Evolutionary conservation across 1,284 basidiomycete genomes (phyloP), one percentile per base, ranked within the genome.

Genomic region (Austroboletus novae-zelandiae): DNA sequence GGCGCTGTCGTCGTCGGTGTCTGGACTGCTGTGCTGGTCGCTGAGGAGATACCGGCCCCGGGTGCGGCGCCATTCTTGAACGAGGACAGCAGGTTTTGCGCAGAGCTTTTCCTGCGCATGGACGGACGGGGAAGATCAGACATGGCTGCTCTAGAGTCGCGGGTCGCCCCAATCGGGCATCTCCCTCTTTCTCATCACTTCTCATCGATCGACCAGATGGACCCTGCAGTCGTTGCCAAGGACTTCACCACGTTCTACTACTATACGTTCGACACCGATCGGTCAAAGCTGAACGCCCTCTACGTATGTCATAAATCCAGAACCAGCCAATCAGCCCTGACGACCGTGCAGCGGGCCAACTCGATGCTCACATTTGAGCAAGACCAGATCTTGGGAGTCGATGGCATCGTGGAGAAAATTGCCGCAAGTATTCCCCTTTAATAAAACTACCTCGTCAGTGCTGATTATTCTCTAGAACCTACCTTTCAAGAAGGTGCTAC

Each of bases 351-450:
- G 96, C 83, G 94, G 57, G 74, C 78, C 29, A 55, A 68, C 47
- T 98, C 95, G 20, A 98, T 97, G 92, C 75, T 99, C 62, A 85
- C 89, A 10, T 99, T 85, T 73, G 95, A 99, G 74, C 81, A 82
- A 20, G 54, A 67, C 32, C 84, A 78, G 48, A 73, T 86, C 57
- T 74, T 80, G 53, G 92, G 95, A 27, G 72, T 65, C 0, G 32
- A 47, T 0, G 65, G 61, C 23, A 96, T 98, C 68, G 66, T 79
- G n/a, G 84, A 89, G 65, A 97, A 98, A 73, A 78, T 98, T 47
- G 75, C 73, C 48, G 93, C 94, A 66, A 55, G 76, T 17, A 9
- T 46, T 43, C 27, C 20, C n/a, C 39, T 34, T 17, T 15, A n/a
- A 27, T 9, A 5, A 27, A 13, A 11, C 9, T 23, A n/a, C n/a